Conservation (phyloP, 192 early-diverging fungal genomes). For the Coemansia reversa region DNA sequence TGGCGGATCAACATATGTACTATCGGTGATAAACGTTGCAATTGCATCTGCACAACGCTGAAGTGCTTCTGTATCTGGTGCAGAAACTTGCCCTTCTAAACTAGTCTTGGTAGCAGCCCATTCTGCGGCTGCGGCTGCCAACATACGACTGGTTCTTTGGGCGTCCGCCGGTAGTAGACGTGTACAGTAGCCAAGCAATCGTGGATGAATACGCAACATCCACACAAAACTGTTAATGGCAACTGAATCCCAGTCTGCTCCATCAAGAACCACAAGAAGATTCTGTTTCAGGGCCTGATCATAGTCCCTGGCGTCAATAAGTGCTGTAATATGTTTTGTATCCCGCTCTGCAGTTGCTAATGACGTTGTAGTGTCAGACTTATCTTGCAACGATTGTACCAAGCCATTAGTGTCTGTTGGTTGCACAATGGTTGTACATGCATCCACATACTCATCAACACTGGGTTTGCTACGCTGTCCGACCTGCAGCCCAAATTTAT, state of each 20-base stretch:
- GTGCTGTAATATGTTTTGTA: neutral
- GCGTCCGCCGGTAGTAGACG: neutral
- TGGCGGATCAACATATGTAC: no score
- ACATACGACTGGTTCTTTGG: neutral
- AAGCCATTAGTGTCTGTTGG: neutral
- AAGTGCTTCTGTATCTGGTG: neutral
- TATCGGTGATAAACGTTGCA: constrained; percentile 14
- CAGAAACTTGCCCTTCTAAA: neutral
- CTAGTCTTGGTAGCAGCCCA: constrained; percentile 12
- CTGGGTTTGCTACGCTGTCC: constrained; percentile 9
- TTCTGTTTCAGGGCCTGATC: constrained; percentile 12
- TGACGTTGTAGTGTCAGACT: constrained; percentile 10
- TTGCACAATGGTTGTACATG: constrained; percentile 21
- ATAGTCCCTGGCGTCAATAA: constrained; percentile 14
- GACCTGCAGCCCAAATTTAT: constrained; percentile 17
- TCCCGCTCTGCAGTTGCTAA: constrained; percentile 14
- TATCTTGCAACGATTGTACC: constrained; percentile 8
- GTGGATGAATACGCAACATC: constrained; percentile 22
- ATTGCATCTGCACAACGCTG: constrained; percentile 4
- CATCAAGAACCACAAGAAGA: constrained; percentile 5
- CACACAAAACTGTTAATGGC: constrained; percentile 4
- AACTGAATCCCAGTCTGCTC: neutral
- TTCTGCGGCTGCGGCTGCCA: constrained; percentile 1
- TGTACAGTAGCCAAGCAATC: constrained; percentile 13
- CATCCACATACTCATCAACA: constrained; percentile 35